Conservation (phyloP, 2,329 filamentous ascomycete genomes). For the Sarocladium kiliense region DNA sequence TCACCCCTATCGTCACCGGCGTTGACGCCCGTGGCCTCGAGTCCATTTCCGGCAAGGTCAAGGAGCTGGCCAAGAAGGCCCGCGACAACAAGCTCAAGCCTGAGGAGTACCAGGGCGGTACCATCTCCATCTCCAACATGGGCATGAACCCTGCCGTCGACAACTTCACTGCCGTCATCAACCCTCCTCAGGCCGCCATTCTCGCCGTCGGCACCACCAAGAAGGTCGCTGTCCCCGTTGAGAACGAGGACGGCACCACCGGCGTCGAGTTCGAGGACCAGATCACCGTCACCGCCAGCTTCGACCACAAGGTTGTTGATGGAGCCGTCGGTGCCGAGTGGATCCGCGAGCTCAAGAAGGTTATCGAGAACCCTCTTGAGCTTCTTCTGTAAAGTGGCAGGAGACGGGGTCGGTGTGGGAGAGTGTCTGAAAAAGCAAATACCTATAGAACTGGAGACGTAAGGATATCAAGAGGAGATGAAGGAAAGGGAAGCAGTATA, state of each 20-base stretch:
- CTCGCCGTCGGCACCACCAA: conserved; percentile 90
- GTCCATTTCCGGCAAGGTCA: conserved; percentile 82
- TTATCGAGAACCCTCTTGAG: conserved; percentile 94
- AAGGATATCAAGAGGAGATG: neutral
- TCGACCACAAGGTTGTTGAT: conserved; percentile 98
- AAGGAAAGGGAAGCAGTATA: neutral
- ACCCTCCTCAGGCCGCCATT: conserved; percentile 95
- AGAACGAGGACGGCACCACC: conserved; percentile 75
- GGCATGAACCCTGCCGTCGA: conserved; percentile 98
- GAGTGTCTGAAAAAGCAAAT: neutral
- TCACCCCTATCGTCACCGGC: conserved; percentile 93
- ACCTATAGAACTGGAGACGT: neutral
- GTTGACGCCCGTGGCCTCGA: conserved; percentile 83
- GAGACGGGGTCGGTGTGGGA: conserved; percentile 6
- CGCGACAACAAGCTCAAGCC: conserved; percentile 98
- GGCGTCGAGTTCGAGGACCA: conserved; percentile 90
- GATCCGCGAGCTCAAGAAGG: conserved; percentile 95
- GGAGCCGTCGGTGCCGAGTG: conserved; percentile 95
- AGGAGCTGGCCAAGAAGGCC: conserved; percentile 94
- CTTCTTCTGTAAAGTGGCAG: conserved; percentile 65
- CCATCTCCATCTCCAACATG: conserved; percentile 99
- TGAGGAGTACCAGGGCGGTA: conserved; percentile 98
- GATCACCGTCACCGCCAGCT: conserved; percentile 90
- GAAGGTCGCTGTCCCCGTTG: conserved; percentile 87
- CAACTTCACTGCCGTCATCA: conserved; percentile 97